These are phyloP conservation scores for Euclidium syriacum DNA, from an alignment of 345 rosid genomes.

Conservation along the genomic window DNA sequence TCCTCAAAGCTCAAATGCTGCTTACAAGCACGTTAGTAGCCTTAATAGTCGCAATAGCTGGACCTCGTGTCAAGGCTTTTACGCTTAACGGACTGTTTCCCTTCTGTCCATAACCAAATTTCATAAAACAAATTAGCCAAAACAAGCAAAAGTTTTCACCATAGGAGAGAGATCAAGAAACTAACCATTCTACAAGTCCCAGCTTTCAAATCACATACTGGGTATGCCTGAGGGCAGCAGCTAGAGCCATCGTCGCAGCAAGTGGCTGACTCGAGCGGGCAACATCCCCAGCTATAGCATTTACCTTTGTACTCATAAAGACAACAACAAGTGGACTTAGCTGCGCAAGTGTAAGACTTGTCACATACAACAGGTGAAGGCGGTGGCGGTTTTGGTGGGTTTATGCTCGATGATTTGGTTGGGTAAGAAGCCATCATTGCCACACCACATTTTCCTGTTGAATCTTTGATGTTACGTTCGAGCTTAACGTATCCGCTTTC, in stretches of 20 bases:
- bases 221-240: slow-evolving; percentile 79
- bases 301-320: slow-evolving; percentile 37
- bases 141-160: neutral
- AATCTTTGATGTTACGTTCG: slow-evolving; percentile 17
- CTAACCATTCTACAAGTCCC: slow-evolving; percentile 74
- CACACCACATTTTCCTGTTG: slow-evolving; percentile 27
- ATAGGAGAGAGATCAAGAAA: neutral
- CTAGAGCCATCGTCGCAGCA: slow-evolving; percentile 73
- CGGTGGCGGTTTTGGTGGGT: slow-evolving; percentile 78
- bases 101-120: slow-evolving; percentile 42
- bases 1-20: slow-evolving; percentile 33
- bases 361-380: slow-evolving; percentile 62
- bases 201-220: slow-evolving; percentile 57
- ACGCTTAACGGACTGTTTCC: slow-evolving; percentile 51
- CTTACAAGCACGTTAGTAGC: slow-evolving; percentile 16
- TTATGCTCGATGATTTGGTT: slow-evolving; percentile 34
- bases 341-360: slow-evolving; percentile 51
- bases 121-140: neutral
- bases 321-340: slow-evolving; percentile 74
- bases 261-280: slow-evolving; percentile 73
- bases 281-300: slow-evolving; percentile 95
- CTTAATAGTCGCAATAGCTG: slow-evolving; percentile 37
- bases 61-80: slow-evolving; percentile 44
- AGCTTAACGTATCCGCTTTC: slow-evolving; percentile 12
- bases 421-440: slow-evolving; percentile 35